Evolutionary conservation across 805 yeast genomes (phyloP).

Genomic region (Lachancea kluyveri): DNA sequence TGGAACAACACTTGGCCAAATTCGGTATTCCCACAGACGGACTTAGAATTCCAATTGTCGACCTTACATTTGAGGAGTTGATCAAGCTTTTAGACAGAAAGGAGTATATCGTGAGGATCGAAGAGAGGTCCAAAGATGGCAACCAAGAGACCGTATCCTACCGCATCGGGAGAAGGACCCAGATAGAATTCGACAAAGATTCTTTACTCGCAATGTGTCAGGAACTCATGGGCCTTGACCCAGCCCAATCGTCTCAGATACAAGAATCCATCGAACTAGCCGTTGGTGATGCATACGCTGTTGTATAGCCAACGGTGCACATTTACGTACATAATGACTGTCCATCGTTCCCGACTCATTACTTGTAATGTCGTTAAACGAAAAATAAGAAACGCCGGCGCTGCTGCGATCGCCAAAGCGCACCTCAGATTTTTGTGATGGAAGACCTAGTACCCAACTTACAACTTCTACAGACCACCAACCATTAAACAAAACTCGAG

Average conservation of each 20-base stretch:
- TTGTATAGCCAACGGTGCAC: neutral
- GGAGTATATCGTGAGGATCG: conserved; percentile 20
- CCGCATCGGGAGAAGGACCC: conserved; percentile 26
- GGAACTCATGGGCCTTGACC: conserved; percentile 16
- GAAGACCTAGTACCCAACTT: too few species aligned
- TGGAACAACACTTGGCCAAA: conserved; percentile 11
- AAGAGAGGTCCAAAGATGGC: conserved; percentile 19
- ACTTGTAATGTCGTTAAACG: too few species aligned
- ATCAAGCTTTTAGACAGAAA: conserved; percentile 16
- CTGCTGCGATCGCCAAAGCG: too few species aligned
- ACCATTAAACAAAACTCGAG: too few species aligned
- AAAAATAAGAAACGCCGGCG: too few species aligned
- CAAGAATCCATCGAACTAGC: conserved; percentile 17
- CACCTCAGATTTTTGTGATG: too few species aligned
- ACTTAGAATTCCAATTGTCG: conserved; percentile 20
- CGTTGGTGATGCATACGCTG: conserved; percentile 23
- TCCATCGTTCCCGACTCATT: too few species aligned
- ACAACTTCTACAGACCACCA: too few species aligned
- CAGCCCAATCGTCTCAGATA: conserved; percentile 13
- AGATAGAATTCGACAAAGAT: conserved; percentile 20
- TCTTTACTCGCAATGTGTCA: conserved; percentile 17
- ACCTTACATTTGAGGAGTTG: conserved; percentile 19
- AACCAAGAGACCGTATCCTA: conserved; percentile 18
- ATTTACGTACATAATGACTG: too few species aligned
- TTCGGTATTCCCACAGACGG: conserved; percentile 28